Conservation (phyloP, 768 basidiomycete genomes). For the Phaeotremella skinneri region DNA sequence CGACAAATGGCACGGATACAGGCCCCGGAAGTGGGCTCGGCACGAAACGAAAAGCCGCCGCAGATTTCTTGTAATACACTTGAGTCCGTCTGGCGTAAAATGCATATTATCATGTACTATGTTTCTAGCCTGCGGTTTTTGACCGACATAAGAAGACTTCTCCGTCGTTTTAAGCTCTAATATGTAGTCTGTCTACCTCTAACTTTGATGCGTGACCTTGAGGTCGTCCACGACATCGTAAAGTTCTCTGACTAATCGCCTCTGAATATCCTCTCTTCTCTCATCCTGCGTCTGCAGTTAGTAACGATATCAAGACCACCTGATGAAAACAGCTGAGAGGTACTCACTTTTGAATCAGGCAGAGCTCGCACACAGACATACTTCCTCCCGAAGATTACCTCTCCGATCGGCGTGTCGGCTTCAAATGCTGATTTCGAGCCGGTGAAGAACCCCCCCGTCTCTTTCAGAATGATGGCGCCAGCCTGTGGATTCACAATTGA, state of each 20-base stretch:
- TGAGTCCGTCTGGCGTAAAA: no score
- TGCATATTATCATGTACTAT: no score
- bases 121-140: no score
- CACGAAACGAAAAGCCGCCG: constrained; percentile 49
- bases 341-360: constrained; percentile 30
- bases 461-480: constrained; percentile 83
- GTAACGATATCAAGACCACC: background rate
- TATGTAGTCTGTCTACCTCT: background rate
- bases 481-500: constrained; percentile 56
- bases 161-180: no score
- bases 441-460: constrained; percentile 76
- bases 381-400: constrained; percentile 48
- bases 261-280: constrained; percentile 67
- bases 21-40: constrained; percentile 22
- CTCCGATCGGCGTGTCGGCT: constrained; percentile 51
- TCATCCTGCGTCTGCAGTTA: constrained; percentile 54
- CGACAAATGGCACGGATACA: no score
- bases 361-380: constrained; percentile 50
- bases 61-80: constrained; percentile 64
- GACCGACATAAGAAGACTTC: no score
- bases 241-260: constrained; percentile 75
- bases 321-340: background rate
- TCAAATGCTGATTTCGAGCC: constrained; percentile 57
- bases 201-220: background rate
- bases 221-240: constrained; percentile 56